Conservation (phyloP, 2,329 filamentous ascomycete species). For the Capronia americana region DNA sequence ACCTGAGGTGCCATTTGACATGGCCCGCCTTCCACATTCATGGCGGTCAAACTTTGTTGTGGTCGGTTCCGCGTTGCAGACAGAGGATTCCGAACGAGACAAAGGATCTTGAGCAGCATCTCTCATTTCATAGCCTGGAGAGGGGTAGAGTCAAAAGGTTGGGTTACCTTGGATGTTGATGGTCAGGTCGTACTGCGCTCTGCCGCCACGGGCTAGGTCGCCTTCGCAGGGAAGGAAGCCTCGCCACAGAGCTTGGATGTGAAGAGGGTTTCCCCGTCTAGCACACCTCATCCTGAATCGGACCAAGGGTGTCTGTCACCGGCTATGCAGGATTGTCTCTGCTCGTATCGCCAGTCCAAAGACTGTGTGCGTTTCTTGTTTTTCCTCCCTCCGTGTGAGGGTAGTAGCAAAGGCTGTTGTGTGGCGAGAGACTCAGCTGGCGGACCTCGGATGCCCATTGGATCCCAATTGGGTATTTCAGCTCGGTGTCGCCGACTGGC, state of each 20-base stretch:
- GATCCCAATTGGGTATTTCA: conserved; percentile 2
- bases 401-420: neutral
- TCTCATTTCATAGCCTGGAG: neutral
- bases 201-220: too few relatives aligned
- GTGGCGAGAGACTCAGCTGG: conserved; percentile 17
- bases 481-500: conserved; percentile 19
- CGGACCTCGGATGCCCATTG: neutral
- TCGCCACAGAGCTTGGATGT: neutral
- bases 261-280: neutral
- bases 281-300: neutral
- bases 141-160: neutral
- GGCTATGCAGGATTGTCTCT: neutral
- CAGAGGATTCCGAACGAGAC: neutral
- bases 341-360: neutral
- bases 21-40: neutral
- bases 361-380: neutral
- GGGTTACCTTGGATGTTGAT: neutral
- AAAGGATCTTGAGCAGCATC: neutral
- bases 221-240: too few relatives aligned
- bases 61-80: neutral
- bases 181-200: conserved; percentile 6
- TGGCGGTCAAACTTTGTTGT: neutral
- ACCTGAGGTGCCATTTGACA: neutral
- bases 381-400: neutral
- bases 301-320: neutral